Evolutionary conservation across 805 yeast genomes (phyloP), one percentile per base, ranked within the genome.

Genomic region (Pichia manshurica): DNA sequence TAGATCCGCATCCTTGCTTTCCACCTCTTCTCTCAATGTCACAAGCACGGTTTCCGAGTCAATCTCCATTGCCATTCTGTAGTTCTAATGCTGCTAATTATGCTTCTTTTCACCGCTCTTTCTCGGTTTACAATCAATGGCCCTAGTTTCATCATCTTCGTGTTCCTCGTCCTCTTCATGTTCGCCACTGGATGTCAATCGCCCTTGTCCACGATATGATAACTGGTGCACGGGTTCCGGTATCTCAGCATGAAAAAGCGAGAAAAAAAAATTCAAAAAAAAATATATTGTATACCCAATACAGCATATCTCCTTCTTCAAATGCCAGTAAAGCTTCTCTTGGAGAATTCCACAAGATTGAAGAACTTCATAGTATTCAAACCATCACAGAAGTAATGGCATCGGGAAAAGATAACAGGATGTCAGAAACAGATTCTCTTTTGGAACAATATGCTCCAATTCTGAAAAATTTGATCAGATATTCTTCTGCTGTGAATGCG

Each of bases 401-500:
- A 3, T 29, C 36, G 7, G 32, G 20, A 12, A 13, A 22, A 3
- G 29, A 17, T 4, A n/a, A 3, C 1, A 17, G 17, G 17, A 32
- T 12, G 5, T 29, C 36, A 12, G 31, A 12, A 15, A 15, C 31
- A 8, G 47, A 47, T 31, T 8, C 39, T 33, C 46, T 56, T 2
- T 47, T 63, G 37, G 62, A 60, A 19, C 58, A 59, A 12, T 53
- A 68, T 16, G 61, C 79, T 17, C 77, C 81, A 10, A 63, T 72
- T 48, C 68, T 81, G n/a, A 72, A 78, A 42, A 70, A 74, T 10
- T 68, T 82, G 3, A 78, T 86, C 35, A 70, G 95, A 50, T 75
- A 84, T 2, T 74, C 95, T 0, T 70, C 83, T 3, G 80, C 85
- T 2, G 64, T 90, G 38, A 84, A 86, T 2, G 78, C 87, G 0